phyloP scores from a whole-genome alignment of 164 flowering plant species.

The Dillenia suffruticosa region DNA sequence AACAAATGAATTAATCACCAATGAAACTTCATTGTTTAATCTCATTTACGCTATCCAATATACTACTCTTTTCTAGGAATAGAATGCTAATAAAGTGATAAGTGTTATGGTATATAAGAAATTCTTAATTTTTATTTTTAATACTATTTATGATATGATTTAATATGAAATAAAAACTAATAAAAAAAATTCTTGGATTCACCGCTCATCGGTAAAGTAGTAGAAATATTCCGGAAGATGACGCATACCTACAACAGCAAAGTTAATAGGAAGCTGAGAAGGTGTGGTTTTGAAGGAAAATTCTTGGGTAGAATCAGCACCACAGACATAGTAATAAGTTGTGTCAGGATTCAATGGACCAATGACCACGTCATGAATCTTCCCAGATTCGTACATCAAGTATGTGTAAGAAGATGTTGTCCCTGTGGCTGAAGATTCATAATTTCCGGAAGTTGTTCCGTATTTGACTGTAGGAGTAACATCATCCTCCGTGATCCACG shows the following conservation, averaged over 20 bases:
- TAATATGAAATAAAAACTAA: too few relatives aligned
- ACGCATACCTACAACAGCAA: constrained; percentile 42
- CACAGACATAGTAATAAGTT: constrained; percentile 42
- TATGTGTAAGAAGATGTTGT: constrained; percentile 35
- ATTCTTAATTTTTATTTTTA: too few relatives aligned
- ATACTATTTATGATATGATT: too few relatives aligned
- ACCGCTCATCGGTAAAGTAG: too few relatives aligned
- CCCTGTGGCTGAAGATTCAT: constrained; percentile 34
- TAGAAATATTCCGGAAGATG: not conserved
- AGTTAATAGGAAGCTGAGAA: constrained; percentile 52
- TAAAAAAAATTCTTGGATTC: too few relatives aligned
- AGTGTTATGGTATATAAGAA: too few relatives aligned
- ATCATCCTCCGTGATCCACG: constrained; percentile 54
- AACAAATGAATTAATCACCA: too few relatives aligned
- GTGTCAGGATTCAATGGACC: constrained; percentile 58
- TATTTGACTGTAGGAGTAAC: constrained; percentile 44
- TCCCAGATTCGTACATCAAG: constrained; percentile 41
- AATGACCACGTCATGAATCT: constrained; percentile 51
- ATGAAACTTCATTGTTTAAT: too few relatives aligned
- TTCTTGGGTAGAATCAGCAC: constrained; percentile 20
- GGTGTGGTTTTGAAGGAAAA: constrained; percentile 70
- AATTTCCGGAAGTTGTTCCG: constrained; percentile 38
- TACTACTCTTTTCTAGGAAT: too few relatives aligned
- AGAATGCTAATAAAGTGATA: too few relatives aligned
- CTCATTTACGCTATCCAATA: too few relatives aligned